Evolutionary conservation across 2,329 filamentous ascomycete genomes (phyloP).

Genomic region (Apiospora hydei): DNA sequence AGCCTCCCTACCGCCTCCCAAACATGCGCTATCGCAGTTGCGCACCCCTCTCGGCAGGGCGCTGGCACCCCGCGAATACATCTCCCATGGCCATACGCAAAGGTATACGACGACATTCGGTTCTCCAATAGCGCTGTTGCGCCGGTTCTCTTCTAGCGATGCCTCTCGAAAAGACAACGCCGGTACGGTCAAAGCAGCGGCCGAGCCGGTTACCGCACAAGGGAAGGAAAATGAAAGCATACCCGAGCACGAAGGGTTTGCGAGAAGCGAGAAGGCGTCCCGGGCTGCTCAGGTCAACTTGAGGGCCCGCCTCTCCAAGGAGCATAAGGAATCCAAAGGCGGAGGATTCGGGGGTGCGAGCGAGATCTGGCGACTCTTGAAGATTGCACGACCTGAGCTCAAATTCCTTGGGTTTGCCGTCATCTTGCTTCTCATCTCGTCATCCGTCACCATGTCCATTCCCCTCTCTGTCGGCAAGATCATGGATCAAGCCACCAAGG

Average conservation of each 20-base stretch:
- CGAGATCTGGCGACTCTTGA: constrained; percentile 87
- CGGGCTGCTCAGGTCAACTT: constrained; percentile 90
- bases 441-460: constrained; percentile 92
- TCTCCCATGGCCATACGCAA: background rate
- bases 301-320: constrained; percentile 85
- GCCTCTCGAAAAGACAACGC: constrained; percentile 3
- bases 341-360: constrained; percentile 69
- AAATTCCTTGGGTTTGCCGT: constrained; percentile 82
- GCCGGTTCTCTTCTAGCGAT: constrained; percentile 32
- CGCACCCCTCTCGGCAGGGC: background rate
- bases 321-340: constrained; percentile 65
- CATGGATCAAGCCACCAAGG: constrained; percentile 86
- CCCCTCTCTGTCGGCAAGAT: constrained; percentile 97
- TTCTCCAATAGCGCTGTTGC: constrained; percentile 23
- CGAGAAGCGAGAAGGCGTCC: constrained; percentile 81
- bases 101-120: constrained; percentile 17
- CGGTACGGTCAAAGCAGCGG: constrained; percentile 1
- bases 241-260: constrained; percentile 63
- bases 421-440: constrained; percentile 85
- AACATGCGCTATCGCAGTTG: background rate
- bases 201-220: background rate
- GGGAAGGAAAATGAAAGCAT: background rate
- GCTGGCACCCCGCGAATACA: background rate
- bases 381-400: constrained; percentile 86
- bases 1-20: background rate